phyloP scores from a whole-genome alignment of 2,329 filamentous ascomycete species.

The Trichothecium roseum region DNA sequence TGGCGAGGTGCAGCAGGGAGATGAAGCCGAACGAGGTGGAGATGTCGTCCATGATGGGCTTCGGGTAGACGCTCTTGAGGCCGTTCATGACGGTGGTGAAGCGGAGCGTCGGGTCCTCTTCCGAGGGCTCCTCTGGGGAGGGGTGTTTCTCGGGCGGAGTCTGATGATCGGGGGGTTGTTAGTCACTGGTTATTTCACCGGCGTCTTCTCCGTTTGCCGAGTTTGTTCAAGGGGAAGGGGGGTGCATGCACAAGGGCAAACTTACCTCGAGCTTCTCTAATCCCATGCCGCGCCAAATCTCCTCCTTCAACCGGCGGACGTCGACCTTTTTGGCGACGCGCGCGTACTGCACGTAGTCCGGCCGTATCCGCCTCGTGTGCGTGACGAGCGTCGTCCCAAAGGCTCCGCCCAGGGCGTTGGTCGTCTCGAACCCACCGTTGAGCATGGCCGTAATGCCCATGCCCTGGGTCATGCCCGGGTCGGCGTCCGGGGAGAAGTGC shows the following conservation, averaged over 20 bases:
- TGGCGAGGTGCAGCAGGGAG: slow-evolving; percentile 79
- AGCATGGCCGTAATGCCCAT: slow-evolving; percentile 41
- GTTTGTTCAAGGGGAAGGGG: not conserved
- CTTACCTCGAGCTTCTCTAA: slow-evolving; percentile 43
- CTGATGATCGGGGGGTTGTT: slow-evolving; percentile 15
- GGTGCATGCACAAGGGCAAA: no score
- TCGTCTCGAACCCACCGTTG: slow-evolving; percentile 31
- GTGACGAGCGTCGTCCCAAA: slow-evolving; percentile 62
- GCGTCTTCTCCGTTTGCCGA: no score
- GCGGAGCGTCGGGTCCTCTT: slow-evolving; percentile 49
- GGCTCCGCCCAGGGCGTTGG: slow-evolving; percentile 30
- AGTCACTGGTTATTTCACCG: no score
- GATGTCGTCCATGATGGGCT: slow-evolving; percentile 81
- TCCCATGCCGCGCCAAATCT: slow-evolving; percentile 58
- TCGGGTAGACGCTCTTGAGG: slow-evolving; percentile 76
- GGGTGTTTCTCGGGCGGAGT: not conserved
- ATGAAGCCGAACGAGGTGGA: slow-evolving; percentile 93
- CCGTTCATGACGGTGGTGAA: slow-evolving; percentile 92
- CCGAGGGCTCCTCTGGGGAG: slow-evolving; percentile 14
- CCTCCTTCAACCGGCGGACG: slow-evolving; percentile 57
- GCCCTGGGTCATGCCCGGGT: slow-evolving; percentile 32
- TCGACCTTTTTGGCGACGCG: slow-evolving; percentile 63
- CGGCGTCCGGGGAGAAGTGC: slow-evolving; percentile 60
- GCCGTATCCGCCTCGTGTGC: slow-evolving; percentile 49
- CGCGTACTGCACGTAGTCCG: slow-evolving; percentile 62